Conservation (phyloP, 169 alveolate genomes). For the Plasmodium gaboni region DNA sequence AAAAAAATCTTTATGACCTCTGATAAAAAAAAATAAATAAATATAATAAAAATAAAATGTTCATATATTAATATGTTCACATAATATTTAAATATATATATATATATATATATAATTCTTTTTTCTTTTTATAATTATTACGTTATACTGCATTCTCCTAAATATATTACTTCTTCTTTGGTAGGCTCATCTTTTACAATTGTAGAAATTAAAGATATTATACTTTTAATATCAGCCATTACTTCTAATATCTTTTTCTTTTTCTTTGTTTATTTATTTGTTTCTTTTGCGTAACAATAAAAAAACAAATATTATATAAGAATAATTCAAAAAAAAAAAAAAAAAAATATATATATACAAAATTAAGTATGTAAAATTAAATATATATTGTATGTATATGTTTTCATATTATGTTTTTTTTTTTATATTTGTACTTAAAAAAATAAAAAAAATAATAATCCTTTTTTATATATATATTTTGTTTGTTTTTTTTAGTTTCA, state of each 20-base stretch:
- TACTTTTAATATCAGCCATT: conserved; percentile 52
- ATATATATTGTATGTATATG: no score
- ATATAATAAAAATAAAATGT: background rate
- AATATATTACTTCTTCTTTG: conserved; percentile 48
- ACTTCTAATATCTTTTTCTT: background rate
- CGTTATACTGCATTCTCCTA: conserved; percentile 73
- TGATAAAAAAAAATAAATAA: conserved; percentile 1
- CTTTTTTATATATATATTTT: no score
- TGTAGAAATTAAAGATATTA: conserved; percentile 40
- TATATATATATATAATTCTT: background rate
- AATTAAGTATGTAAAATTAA: no score
- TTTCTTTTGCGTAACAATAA: background rate
- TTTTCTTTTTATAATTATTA: conserved; percentile 10
- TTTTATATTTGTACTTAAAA: no score
- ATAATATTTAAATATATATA: background rate
- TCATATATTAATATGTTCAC: background rate
- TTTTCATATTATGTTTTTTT: no score
- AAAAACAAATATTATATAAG: no score
- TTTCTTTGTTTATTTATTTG: background rate
- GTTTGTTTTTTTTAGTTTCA: no score
- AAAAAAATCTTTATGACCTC: conserved; percentile 51
- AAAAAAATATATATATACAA: no score
- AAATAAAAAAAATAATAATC: no score
- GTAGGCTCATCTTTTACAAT: conserved; percentile 43
- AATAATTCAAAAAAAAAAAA: no score